These are phyloP conservation scores for Phytopythium chamaehyphon DNA, from an alignment of 352 stramenopile species.

Conservation along the genomic window DNA sequence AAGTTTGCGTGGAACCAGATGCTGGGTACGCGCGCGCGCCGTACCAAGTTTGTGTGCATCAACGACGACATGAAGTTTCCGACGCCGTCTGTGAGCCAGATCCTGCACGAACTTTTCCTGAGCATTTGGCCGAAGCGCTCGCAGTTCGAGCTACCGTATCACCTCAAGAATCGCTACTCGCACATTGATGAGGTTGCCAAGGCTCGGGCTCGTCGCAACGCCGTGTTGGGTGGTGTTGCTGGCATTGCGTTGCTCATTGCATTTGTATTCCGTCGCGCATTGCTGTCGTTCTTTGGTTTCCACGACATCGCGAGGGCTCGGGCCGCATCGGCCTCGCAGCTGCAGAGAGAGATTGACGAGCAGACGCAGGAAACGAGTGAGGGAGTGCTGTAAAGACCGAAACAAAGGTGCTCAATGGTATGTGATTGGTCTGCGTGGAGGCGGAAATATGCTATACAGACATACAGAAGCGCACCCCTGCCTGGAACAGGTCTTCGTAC, in stretches of 20 bases:
- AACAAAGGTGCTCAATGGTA: too few species aligned
- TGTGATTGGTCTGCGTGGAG: too few species aligned
- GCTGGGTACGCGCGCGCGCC: constrained; percentile 86
- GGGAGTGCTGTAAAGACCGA: not conserved
- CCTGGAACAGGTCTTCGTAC: too few species aligned
- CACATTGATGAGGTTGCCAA: constrained; percentile 78
- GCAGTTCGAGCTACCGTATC: constrained; percentile 89
- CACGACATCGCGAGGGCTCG: constrained; percentile 62
- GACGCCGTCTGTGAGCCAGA: constrained; percentile 73
- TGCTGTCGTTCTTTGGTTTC: constrained; percentile 58
- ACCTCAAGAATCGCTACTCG: constrained; percentile 82
- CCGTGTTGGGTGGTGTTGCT: constrained; percentile 24
- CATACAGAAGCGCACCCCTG: too few species aligned
- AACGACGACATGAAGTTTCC: constrained; percentile 95
- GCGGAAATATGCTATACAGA: too few species aligned
- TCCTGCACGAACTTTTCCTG: constrained; percentile 91
- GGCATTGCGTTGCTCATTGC: constrained; percentile 36
- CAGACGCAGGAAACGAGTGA: constrained; percentile 8
- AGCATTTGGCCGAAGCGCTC: constrained; percentile 90
- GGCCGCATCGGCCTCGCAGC: constrained; percentile 58
- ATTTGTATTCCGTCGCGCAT: constrained; percentile 50
- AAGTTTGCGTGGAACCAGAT: constrained; percentile 89
- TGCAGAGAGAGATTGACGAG: constrained; percentile 30
- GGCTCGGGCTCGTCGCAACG: constrained; percentile 40
- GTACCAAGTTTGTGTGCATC: constrained; percentile 95